These are phyloP conservation scores for Aspergillus latus DNA, from an alignment of 2,329 filamentous ascomycete genomes.

Conservation along the genomic window DNA sequence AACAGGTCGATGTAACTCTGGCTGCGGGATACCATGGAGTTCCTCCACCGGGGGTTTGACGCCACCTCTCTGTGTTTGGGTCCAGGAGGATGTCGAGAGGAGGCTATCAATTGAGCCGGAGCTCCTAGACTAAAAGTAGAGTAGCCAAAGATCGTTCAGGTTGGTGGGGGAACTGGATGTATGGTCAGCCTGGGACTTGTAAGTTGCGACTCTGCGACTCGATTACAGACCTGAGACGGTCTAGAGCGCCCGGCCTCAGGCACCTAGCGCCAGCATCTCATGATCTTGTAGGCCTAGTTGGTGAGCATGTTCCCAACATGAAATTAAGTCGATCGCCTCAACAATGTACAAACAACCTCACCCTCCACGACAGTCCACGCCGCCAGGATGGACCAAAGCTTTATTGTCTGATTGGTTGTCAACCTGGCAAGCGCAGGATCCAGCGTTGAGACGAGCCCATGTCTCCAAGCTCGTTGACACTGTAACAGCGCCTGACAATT, in stretches of 20 bases:
- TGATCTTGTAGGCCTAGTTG: not conserved
- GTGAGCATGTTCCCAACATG: not conserved
- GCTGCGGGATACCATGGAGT: not conserved
- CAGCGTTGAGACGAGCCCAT: not conserved
- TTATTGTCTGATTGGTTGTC: not conserved
- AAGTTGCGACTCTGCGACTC: not conserved
- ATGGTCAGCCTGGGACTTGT: not conserved
- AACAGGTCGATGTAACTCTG: conserved; percentile 7
- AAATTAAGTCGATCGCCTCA: not conserved
- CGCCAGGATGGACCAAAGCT: not conserved
- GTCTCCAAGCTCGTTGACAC: not conserved
- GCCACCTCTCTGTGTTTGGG: not conserved
- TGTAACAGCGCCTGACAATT: not conserved
- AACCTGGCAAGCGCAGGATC: not conserved
- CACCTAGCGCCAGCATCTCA: not conserved
- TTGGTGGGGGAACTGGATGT: not conserved
- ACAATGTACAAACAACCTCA: not conserved
- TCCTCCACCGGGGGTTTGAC: not conserved
- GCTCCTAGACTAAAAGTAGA: not conserved
- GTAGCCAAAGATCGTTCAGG: not conserved
- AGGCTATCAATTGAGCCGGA: not conserved
- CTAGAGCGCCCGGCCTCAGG: not conserved
- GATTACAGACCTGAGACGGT: not conserved
- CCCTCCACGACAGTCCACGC: not conserved
- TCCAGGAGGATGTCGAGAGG: not conserved